Percentiles rank a stretch among this genome's conserved stretches.
These are phyloP conservation scores for Erysimum pusillum DNA, from an alignment of 441 rosid genomes.

Conservation along the genomic window DNA sequence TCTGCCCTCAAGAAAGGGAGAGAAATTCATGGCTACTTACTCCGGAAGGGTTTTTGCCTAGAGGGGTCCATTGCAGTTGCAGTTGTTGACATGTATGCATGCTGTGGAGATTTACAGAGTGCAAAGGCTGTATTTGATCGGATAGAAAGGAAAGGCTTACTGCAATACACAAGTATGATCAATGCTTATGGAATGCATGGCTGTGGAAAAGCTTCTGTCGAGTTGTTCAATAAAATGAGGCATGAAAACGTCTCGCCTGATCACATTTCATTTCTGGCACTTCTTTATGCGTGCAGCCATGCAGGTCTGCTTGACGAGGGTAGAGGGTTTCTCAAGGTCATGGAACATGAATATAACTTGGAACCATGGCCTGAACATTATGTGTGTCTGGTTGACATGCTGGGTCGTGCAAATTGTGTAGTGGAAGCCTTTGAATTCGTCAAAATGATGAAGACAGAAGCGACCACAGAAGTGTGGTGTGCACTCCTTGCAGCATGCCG, in stretches of 20 bases:
- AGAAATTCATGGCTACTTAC: slow-evolving; percentile 73
- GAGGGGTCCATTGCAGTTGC: slow-evolving; percentile 70
- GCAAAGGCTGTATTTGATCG: slow-evolving; percentile 60
- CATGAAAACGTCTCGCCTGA: slow-evolving; percentile 63
- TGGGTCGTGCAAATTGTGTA: slow-evolving; percentile 78
- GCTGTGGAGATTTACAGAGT: slow-evolving; percentile 74
- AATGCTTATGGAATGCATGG: slow-evolving; percentile 92
- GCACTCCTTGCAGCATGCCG: slow-evolving; percentile 84
- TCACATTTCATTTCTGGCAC: slow-evolving; percentile 78
- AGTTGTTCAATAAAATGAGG: slow-evolving; percentile 65
- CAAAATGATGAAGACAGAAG: slow-evolving; percentile 66
- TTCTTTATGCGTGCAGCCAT: slow-evolving; percentile 89
- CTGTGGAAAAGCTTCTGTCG: slow-evolving; percentile 68
- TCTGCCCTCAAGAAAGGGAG: slow-evolving; percentile 79
- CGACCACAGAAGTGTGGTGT: slow-evolving; percentile 90
- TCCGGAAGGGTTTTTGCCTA: slow-evolving; percentile 61
- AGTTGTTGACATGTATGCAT: slow-evolving; percentile 87
- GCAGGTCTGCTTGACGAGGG: slow-evolving; percentile 84
- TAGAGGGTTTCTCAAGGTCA: slow-evolving; percentile 61
- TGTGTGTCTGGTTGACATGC: slow-evolving; percentile 87
- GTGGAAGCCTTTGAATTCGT: slow-evolving; percentile 81
- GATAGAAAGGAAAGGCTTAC: slow-evolving; percentile 54
- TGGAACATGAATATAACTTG: slow-evolving; percentile 69
- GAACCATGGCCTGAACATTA: slow-evolving; percentile 94
- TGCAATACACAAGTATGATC: slow-evolving; percentile 85